A percentile compares a stretch with the other conserved stretches of the same genome.
Evolutionary conservation across 2,329 filamentous ascomycete genomes (phyloP).

Genomic region (Diaporthe nobilis): DNA sequence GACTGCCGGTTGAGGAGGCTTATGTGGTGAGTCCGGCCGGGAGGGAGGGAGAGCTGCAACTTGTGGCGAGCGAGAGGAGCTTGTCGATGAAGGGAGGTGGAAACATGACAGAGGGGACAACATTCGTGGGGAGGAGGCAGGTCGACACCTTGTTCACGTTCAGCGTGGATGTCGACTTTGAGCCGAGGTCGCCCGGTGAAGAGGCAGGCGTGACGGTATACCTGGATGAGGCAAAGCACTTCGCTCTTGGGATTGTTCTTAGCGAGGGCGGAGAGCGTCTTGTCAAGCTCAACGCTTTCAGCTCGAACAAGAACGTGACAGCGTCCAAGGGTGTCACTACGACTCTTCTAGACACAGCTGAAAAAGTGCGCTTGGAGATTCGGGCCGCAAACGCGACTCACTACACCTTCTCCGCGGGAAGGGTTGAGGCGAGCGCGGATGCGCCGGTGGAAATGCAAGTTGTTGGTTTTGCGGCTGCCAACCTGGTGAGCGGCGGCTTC

Average conservation of each 20-base stretch:
- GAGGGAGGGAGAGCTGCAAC: background rate
- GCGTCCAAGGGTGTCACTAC: background rate
- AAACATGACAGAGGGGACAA: background rate
- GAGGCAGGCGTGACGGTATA: slow-evolving; percentile 15
- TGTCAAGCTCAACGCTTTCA: background rate
- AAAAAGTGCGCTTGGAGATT: background rate
- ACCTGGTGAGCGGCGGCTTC: slow-evolving; percentile 3
- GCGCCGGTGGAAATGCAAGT: background rate
- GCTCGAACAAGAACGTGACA: slow-evolving; percentile 1
- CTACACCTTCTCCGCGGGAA: background rate
- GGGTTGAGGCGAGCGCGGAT: background rate
- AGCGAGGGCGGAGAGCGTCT: background rate
- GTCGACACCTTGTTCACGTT: slow-evolving; percentile 18
- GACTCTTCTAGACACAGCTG: background rate
- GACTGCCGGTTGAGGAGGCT: background rate
- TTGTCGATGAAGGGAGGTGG: background rate
- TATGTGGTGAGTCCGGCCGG: background rate
- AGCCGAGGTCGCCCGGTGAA: background rate
- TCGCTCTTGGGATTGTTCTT: background rate
- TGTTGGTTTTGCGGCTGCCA: background rate
- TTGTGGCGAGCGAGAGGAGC: slow-evolving; percentile 1
- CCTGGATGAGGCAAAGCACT: background rate
- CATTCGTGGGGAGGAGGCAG: background rate
- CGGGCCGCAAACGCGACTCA: background rate
- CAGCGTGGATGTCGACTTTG: background rate